A percentile compares a stretch with the other conserved stretches of the same genome.
Conservation (phyloP, 2,329 filamentous ascomycete genomes). For the Microcyclospora tardicrescens region DNA sequence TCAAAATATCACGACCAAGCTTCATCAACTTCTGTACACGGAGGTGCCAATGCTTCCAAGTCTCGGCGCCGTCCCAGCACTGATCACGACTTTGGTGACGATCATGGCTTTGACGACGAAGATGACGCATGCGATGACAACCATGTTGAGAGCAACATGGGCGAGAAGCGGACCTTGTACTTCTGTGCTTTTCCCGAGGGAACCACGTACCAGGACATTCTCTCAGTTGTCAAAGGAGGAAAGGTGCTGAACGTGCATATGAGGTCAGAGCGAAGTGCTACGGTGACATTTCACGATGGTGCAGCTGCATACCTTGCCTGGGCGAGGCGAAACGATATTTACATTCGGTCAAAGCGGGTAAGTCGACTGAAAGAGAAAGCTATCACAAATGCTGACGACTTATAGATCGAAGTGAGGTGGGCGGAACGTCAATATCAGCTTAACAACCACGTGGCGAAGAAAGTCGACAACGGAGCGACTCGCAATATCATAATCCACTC, state of each 20-base stretch:
- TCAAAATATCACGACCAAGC: too few species aligned
- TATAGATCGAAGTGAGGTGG: slow-evolving; percentile 56
- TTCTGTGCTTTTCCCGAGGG: slow-evolving; percentile 49
- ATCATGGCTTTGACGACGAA: not conserved
- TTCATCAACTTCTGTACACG: too few species aligned
- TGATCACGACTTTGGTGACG: too few species aligned
- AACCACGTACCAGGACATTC: slow-evolving; percentile 53
- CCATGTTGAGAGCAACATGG: slow-evolving; percentile 2
- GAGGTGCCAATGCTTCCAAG: too few species aligned
- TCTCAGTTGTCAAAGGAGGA: slow-evolving; percentile 54
- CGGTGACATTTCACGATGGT: slow-evolving; percentile 57
- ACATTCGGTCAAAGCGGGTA: slow-evolving; percentile 56
- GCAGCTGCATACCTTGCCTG: slow-evolving; percentile 52
- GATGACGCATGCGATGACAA: slow-evolving; percentile 3
- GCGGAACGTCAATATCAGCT: slow-evolving; percentile 57
- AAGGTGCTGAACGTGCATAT: slow-evolving; percentile 56
- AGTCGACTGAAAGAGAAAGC: slow-evolving; percentile 12
- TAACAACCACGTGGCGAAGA: slow-evolving; percentile 48
- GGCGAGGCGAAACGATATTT: slow-evolving; percentile 51
- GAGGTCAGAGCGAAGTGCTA: slow-evolving; percentile 47
- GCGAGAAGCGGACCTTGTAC: slow-evolving; percentile 41
- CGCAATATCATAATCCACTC: slow-evolving; percentile 60
- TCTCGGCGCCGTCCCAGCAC: too few species aligned
- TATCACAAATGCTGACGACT: not conserved
- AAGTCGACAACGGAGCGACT: slow-evolving; percentile 53